A percentile compares a stretch with the other conserved stretches of the same genome.
phyloP scores from a whole-genome alignment of 257 asterid genomes.

The Buddleja alternifolia region DNA sequence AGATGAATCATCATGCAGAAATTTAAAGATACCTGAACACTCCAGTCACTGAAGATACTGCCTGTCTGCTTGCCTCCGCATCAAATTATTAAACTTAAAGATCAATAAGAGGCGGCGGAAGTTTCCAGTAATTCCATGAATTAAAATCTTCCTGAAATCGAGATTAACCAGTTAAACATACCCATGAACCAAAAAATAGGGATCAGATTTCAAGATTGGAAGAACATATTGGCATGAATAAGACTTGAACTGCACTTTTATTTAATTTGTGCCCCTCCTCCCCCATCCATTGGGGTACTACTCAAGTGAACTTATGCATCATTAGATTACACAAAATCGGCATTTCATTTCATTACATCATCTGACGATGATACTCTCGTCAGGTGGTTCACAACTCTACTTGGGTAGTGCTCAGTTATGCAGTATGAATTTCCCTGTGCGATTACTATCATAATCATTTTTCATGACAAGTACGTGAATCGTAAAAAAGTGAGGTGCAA shows the following conservation, averaged over 20 bases:
- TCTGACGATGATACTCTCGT: too few species aligned
- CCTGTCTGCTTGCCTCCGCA: conserved; percentile 12
- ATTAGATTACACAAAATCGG: too few species aligned
- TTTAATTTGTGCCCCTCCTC: too few species aligned
- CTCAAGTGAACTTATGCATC: too few species aligned
- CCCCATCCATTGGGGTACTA: too few species aligned
- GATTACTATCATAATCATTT: neutral
- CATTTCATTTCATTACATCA: too few species aligned
- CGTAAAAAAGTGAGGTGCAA: neutral
- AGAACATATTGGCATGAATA: neutral
- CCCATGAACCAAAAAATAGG: neutral
- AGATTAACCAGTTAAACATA: neutral
- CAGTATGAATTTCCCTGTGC: too few species aligned
- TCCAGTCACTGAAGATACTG: conserved; percentile 1
- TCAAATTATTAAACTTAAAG: conserved; percentile 26
- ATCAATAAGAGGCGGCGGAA: conserved; percentile 57
- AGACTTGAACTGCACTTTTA: too few species aligned
- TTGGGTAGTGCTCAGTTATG: too few species aligned
- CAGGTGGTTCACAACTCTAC: too few species aligned
- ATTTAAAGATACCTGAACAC: conserved; percentile 36
- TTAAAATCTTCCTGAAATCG: conserved; percentile 77
- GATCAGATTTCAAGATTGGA: neutral
- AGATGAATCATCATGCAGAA: neutral
- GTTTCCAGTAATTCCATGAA: conserved; percentile 88
- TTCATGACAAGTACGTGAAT: too few species aligned